These are phyloP conservation scores for Ogataea sp. DNA, from an alignment of 805 yeast genomes.

Conservation along the genomic window DNA sequence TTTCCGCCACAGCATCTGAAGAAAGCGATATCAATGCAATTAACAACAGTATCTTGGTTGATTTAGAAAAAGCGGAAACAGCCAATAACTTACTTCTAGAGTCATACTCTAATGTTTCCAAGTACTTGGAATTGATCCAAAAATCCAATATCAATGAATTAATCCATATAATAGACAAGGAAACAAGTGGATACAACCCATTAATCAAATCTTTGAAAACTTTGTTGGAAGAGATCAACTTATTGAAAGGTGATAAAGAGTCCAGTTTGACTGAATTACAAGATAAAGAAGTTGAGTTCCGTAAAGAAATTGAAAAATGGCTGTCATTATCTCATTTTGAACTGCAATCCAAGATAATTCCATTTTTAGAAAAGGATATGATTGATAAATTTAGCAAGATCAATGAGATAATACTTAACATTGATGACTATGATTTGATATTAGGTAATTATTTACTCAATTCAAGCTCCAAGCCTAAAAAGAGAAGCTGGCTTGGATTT, in stretches of 20 bases:
- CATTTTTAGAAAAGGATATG: constrained; percentile 19
- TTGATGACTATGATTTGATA: constrained; percentile 25
- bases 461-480: constrained; percentile 5
- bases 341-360: constrained; percentile 23
- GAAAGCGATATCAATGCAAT: neutral
- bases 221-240: constrained; percentile 16
- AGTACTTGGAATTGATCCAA: constrained; percentile 18
- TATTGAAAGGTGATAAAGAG: neutral
- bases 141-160: constrained; percentile 20
- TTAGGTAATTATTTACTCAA: constrained; percentile 21
- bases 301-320: constrained; percentile 21
- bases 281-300: constrained; percentile 6
- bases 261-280: constrained; percentile 1
- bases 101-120: constrained; percentile 17
- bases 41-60: constrained; percentile 8
- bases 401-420: constrained; percentile 21
- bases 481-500: neutral
- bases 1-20: constrained; percentile 4
- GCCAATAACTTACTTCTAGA: constrained; percentile 22
- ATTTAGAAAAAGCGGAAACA: constrained; percentile 15
- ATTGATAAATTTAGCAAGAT: constrained; percentile 20
- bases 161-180: constrained; percentile 18
- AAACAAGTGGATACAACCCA: constrained; percentile 24
- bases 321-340: constrained; percentile 26
- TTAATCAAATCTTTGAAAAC: constrained; percentile 15